phyloP scores from a whole-genome alignment of 768 basidiomycete genomes.

The Podaxis sp. region DNA sequence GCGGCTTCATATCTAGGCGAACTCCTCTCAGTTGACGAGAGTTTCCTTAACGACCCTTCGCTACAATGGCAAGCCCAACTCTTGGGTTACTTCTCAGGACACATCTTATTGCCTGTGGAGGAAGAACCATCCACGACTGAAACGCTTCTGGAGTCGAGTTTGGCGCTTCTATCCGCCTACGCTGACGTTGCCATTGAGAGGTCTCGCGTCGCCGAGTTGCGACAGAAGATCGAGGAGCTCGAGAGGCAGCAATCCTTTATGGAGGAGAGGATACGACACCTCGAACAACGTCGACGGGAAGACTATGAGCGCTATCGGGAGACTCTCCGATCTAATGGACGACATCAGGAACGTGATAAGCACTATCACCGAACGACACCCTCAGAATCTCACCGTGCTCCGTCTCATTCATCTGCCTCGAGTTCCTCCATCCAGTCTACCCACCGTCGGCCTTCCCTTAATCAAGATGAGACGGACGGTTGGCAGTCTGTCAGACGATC shows the following conservation, averaged over 20 bases:
- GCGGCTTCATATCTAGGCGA: constrained; percentile 44
- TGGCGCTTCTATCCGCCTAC: constrained; percentile 13
- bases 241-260: constrained; percentile 9
- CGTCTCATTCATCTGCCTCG: neutral
- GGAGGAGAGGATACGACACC: constrained; percentile 6
- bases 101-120: constrained; percentile 43
- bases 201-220: neutral
- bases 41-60: constrained; percentile 38
- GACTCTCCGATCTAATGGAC: neutral
- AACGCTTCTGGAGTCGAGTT: constrained; percentile 13
- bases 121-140: constrained; percentile 13
- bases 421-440: neutral
- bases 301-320: constrained; percentile 7
- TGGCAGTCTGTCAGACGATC: constrained; percentile 6
- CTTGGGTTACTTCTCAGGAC: constrained; percentile 58
- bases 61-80: constrained; percentile 69
- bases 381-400: neutral
- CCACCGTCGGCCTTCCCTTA: neutral
- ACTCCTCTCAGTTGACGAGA: constrained; percentile 50
- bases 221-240: constrained; percentile 6
- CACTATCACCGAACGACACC: neutral
- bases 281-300: constrained; percentile 9
- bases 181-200: constrained; percentile 13
- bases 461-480: neutral
- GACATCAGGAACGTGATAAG: neutral